Base-by-base conservation (phyloP, 192 early-diverging fungal genomes). In the Coemansia asiatica region DNA sequence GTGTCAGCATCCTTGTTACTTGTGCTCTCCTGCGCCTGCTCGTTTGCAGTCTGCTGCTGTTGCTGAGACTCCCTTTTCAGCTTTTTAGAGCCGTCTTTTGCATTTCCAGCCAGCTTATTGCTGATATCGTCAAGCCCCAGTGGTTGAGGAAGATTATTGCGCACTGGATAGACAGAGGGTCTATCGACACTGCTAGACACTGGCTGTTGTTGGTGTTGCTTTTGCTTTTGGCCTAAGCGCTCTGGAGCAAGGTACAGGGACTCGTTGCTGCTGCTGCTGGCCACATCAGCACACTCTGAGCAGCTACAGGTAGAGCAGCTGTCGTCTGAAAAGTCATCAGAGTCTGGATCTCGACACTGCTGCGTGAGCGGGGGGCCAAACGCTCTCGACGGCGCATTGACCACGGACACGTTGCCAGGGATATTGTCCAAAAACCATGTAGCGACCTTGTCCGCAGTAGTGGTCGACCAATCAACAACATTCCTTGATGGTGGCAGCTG, bases 381-480 rank as follows among this genome's bases (percentile, higher is more conserved):
- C 21, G 64, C 59, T 9, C 55, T 67, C 12, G 61, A 51, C 9
- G 71, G 62, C 23, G 71, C 70, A 21, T 60, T 82, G 46, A 82
- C 56, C 27, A 76, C 63, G 15, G 79, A 71, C 27, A 82, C 68
- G 25, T 72, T 68, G 12, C 79, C 79, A 1, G 79, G 79, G 44
- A 82, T 82, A 62, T 76, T 82, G 56, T 82, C 79, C 57, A 82
- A 63, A 23, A 82, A 82, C 79, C 79, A 82, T 1, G 79, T 82
- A 22, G 79, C 79, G 18, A 82, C 68, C 35, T 82, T 75, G 56
- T 82, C 79, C 0, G 71, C 74, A 8, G 62, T 68, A 35, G 74
- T 62, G 0, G 70, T n/a, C 18, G 70, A 61, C 79, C 79, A 82
- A 48, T 82, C 79, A 22, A 82, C 74, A 22, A 82, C 64, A 33